Evolutionary conservation across 1,139 yeast genomes (phyloP).

Genomic region (Geotrichum fermentans): DNA sequence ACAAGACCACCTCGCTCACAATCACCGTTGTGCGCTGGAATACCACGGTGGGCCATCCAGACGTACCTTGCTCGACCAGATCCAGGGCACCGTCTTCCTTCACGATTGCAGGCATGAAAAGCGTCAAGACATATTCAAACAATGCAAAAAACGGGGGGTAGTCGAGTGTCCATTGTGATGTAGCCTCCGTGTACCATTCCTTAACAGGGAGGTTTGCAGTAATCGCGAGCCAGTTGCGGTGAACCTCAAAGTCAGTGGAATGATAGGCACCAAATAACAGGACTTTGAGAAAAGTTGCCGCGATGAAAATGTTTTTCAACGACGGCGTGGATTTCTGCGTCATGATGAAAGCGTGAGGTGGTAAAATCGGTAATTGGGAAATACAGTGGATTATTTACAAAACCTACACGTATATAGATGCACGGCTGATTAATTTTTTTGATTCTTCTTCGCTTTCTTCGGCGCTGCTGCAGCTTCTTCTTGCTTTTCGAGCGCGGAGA

Average conservation of each 20-base stretch:
- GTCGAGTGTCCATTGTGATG: constrained; percentile 93
- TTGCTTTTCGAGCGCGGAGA: not conserved
- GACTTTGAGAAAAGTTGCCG: constrained; percentile 52
- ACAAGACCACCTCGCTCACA: constrained; percentile 66
- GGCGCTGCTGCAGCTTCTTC: not conserved
- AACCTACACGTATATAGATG: not conserved
- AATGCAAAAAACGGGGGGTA: constrained; percentile 98
- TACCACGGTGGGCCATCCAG: constrained; percentile 71
- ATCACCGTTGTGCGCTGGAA: constrained; percentile 83
- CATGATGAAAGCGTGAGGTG: not conserved
- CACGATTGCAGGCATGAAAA: constrained; percentile 62
- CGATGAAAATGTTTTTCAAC: constrained; percentile 62
- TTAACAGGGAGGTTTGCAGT: constrained; percentile 71
- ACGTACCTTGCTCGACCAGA: constrained; percentile 58
- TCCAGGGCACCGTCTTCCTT: constrained; percentile 71
- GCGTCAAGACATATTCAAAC: constrained; percentile 77
- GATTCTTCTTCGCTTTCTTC: not conserved
- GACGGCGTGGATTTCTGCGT: constrained; percentile 36
- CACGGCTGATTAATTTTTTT: not conserved
- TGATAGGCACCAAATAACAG: constrained; percentile 48
- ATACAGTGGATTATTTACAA: no score
- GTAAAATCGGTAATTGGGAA: no score
- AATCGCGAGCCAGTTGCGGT: constrained; percentile 92
- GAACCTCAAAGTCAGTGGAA: constrained; percentile 95
- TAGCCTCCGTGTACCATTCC: constrained; percentile 78